Percentiles rank a stretch among this genome's conserved stretches.
These are phyloP conservation scores for Acrodontium crateriforme DNA, from an alignment of 2,329 filamentous ascomycete species.

Conservation along the genomic window DNA sequence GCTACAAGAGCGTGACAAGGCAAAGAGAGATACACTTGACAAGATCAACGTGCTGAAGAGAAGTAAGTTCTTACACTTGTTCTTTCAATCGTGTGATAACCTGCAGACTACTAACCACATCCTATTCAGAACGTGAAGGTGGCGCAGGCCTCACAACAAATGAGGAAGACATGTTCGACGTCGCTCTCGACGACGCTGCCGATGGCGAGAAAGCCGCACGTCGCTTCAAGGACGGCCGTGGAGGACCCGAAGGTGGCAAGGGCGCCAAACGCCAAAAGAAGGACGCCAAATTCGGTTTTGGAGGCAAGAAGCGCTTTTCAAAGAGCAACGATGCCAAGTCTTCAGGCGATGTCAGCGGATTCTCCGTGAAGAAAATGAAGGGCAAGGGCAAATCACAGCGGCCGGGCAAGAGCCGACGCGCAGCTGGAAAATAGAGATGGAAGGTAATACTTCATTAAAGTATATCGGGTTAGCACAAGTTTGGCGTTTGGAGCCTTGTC, in stretches of 20 bases:
- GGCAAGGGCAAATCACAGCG: conserved; percentile 23
- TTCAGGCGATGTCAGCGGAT: conserved; percentile 65
- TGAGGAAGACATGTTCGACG: conserved; percentile 82
- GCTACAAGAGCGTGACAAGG: conserved; percentile 83
- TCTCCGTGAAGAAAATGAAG: conserved; percentile 81
- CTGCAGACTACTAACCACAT: conserved; percentile 10
- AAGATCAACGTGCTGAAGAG: conserved; percentile 92
- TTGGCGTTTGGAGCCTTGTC: no score
- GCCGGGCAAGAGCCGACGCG: conserved; percentile 25
- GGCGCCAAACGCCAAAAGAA: conserved; percentile 80
- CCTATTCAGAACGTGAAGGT: conserved; percentile 62
- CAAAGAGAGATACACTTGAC: conserved; percentile 82
- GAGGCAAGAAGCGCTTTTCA: conserved; percentile 80
- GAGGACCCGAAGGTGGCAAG: conserved; percentile 13
- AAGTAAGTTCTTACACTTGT: conserved; percentile 50
- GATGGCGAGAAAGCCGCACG: conserved; percentile 33
- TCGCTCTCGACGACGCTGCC: conserved; percentile 61
- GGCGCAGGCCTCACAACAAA: conserved; percentile 49
- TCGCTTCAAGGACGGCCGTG: conserved; percentile 26
- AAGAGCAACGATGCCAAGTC: conserved; percentile 86
- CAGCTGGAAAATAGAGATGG: no score
- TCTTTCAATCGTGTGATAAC: background rate
- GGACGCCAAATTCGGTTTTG: conserved; percentile 87
- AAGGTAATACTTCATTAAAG: no score
- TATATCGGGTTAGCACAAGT: no score